Conservation (phyloP, 148 eudicot genomes). For the Polygonum aviculare region DNA sequence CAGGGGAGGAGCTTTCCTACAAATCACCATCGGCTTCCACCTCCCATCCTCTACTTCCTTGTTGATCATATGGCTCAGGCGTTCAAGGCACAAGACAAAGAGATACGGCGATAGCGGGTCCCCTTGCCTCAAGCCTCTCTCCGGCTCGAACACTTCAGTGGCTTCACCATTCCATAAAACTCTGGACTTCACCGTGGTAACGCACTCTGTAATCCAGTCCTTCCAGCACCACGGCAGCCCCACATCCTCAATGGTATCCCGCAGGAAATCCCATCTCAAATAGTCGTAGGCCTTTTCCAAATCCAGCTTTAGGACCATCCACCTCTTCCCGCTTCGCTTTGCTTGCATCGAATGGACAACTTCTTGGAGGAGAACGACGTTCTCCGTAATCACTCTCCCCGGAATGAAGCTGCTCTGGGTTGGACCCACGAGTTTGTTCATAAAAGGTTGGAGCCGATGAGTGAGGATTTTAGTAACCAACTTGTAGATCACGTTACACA, state of each 20-base stretch:
- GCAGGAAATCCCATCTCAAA: not conserved
- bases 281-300: not conserved
- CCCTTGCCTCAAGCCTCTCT: no score
- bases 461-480: not conserved
- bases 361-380: not conserved
- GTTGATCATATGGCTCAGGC: no score
- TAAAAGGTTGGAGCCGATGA: not conserved
- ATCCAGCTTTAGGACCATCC: not conserved
- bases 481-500: not conserved
- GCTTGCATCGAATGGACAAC: not conserved
- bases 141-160: no score
- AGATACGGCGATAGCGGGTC: no score
- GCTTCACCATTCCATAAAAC: not conserved
- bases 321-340: not conserved
- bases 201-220: not conserved
- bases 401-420: not conserved
- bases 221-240: not conserved
- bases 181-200: not conserved
- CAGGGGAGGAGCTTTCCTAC: no score
- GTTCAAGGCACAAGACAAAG: no score
- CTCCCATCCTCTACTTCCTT: no score
- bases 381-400: not conserved
- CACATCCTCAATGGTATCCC: not conserved
- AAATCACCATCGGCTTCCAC: no score
- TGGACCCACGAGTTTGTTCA: not conserved